These are phyloP conservation scores for Claviceps digitariae DNA, from an alignment of 2,329 filamentous ascomycete species.

Conservation along the genomic window DNA sequence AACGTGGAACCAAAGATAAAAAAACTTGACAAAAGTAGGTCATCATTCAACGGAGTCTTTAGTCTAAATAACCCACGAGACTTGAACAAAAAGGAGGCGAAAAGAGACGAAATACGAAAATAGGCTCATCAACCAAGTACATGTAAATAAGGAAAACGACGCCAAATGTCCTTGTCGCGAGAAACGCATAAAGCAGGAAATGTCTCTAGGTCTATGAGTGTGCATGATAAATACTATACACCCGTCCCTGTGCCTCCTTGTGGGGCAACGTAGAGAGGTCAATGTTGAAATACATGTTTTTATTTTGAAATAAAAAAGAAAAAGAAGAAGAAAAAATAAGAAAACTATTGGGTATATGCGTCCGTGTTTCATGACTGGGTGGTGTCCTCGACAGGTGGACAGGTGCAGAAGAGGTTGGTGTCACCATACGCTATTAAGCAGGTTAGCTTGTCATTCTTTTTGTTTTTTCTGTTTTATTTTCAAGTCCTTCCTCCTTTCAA, in stretches of 20 bases:
- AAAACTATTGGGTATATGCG: not conserved
- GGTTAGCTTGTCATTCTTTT: conserved; percentile 1
- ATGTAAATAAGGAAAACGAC: no score
- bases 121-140: no score
- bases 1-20: no score
- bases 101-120: no score
- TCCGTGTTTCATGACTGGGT: conserved; percentile 11
- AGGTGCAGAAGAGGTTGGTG: conserved; percentile 88
- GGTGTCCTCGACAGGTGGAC: conserved; percentile 64
- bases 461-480: not conserved
- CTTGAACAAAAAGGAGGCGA: no score
- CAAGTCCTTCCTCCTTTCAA: not conserved
- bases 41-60: no score
- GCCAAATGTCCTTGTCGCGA: not conserved
- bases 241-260: not conserved
- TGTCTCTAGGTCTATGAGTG: conserved; percentile 1
- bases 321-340: not conserved
- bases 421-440: conserved; percentile 63
- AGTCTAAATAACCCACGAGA: no score
- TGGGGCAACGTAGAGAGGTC: not conserved
- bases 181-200: not conserved
- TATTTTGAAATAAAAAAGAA: not conserved
- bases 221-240: conserved; percentile 2
- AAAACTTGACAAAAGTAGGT: no score
- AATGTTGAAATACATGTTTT: not conserved